These are phyloP conservation scores for Colletotrichum sp. DNA, from an alignment of 2,329 filamentous ascomycete genomes.

Conservation along the genomic window DNA sequence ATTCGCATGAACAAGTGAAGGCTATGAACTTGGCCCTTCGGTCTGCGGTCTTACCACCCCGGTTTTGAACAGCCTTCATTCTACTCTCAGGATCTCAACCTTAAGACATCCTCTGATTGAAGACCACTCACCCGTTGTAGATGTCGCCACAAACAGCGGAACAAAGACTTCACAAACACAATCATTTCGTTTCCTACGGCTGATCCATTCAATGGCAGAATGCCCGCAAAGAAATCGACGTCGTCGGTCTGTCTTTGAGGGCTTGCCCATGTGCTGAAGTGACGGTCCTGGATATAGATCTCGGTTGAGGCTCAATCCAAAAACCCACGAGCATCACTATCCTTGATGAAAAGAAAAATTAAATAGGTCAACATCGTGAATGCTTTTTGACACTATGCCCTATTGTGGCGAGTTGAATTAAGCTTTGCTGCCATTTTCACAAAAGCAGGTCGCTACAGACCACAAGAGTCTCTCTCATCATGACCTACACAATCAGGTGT, in stretches of 20 bases:
- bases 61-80: not conserved
- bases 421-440: not conserved
- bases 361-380: not conserved
- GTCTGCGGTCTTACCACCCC: not conserved
- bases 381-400: not conserved
- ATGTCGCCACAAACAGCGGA: not conserved
- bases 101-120: not conserved
- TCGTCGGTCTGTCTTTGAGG: not conserved
- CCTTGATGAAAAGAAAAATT: too few species aligned
- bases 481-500: not conserved
- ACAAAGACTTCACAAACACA: not conserved
- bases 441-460: not conserved
- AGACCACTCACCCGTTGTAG: not conserved
- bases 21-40: not conserved
- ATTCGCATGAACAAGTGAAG: not conserved
- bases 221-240: rapidly evolving
- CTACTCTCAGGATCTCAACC: not conserved
- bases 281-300: not conserved
- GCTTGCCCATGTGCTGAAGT: not conserved
- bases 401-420: not conserved
- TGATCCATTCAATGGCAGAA: not conserved
- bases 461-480: not conserved
- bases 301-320: not conserved
- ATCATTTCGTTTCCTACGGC: not conserved
- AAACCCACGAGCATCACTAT: not conserved